These are phyloP conservation scores for Aleurites moluccanus DNA, from an alignment of 441 rosid species.

Conservation along the genomic window DNA sequence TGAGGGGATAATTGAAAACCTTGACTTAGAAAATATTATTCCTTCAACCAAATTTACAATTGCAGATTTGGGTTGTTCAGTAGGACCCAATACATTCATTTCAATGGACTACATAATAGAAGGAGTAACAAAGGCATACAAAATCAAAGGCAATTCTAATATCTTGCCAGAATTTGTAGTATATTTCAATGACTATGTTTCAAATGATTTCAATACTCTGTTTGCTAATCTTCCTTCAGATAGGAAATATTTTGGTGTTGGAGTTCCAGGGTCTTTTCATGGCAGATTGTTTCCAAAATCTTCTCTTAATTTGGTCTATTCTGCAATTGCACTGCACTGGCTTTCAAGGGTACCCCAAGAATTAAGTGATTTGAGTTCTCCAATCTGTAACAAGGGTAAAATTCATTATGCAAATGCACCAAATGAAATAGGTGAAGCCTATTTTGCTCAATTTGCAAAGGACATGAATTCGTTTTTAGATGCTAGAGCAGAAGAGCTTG, in stretches of 20 bases:
- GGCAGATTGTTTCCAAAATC: not conserved
- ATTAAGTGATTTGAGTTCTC: not conserved
- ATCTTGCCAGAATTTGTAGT: constrained; percentile 23
- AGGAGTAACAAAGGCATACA: not conserved
- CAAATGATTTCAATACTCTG: constrained; percentile 40
- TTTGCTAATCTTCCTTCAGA: constrained; percentile 25
- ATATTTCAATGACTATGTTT: constrained; percentile 32
- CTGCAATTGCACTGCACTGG: constrained; percentile 14
- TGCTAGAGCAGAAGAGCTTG: not conserved
- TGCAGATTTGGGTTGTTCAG: constrained; percentile 7
- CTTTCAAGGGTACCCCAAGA: constrained; percentile 15
- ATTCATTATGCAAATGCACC: not conserved
- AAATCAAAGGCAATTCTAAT: not conserved
- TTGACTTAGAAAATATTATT: not conserved
- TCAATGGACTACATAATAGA: not conserved
- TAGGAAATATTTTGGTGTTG: constrained; percentile 17
- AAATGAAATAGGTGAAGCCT: constrained; percentile 6
- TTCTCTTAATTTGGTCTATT: not conserved
- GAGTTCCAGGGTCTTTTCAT: constrained; percentile 35
- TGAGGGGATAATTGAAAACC: not conserved
- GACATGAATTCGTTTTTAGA: not conserved
- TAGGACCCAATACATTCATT: not conserved
- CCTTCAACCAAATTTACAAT: not conserved
- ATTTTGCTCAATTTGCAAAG: constrained; percentile 7
- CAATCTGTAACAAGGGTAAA: not conserved